Evolutionary conservation across 495 filamentous ascomycete genomes (phyloP).

Genomic region (Neurospora tetrasperma): DNA sequence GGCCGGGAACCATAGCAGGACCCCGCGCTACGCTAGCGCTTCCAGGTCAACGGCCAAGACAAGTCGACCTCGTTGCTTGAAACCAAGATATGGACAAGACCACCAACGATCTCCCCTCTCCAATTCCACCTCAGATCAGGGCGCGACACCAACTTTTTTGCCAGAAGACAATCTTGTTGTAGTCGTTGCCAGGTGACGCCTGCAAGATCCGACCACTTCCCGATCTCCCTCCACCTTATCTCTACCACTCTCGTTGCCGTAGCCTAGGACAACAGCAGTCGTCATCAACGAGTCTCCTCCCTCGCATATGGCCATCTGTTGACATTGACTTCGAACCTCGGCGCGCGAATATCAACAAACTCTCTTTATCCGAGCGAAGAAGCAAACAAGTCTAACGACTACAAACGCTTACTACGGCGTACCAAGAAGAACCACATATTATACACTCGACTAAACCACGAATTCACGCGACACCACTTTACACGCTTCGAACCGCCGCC

Average conservation of each 20-base stretch:
- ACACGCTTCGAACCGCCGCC: not conserved
- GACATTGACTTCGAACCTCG: not conserved
- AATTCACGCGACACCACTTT: not conserved
- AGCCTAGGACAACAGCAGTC: not conserved
- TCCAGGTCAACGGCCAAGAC: constrained; percentile 15
- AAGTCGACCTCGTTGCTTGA: not conserved
- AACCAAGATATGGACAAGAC: not conserved
- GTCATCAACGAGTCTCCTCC: not conserved
- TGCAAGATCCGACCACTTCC: not conserved
- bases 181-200: not conserved
- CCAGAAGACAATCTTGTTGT: not conserved
- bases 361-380: not conserved
- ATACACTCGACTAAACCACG: not conserved
- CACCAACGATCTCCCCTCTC: not conserved
- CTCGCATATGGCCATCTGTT: not conserved
- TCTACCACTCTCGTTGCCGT: not conserved
- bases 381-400: not conserved
- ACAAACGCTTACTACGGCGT: not conserved
- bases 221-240: not conserved
- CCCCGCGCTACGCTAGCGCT: constrained; percentile 20
- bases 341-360: not conserved
- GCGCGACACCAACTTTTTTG: not conserved
- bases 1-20: not conserved
- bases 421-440: not conserved
- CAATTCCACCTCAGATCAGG: not conserved